These are phyloP conservation scores for Eimeria necatrix DNA, from an alignment of 169 alveolate genomes.

Conservation along the genomic window DNA sequence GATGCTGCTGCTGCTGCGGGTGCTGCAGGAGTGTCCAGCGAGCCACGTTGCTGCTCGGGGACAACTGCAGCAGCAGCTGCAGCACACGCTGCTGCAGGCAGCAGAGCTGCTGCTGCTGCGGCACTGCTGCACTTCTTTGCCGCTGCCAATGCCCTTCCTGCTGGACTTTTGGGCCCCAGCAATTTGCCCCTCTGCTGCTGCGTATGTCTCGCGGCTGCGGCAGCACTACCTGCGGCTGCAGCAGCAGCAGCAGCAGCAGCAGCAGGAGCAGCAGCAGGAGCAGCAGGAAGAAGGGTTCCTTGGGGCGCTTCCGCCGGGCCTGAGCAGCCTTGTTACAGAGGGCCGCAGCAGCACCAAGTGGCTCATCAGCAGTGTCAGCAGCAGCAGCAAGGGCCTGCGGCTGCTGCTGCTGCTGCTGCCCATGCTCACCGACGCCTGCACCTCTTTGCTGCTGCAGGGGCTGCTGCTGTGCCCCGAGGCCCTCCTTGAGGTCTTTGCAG, in stretches of 20 bases:
- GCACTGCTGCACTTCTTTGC: constrained; percentile 40
- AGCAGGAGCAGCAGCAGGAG: constrained; percentile 26
- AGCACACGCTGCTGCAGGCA: constrained; percentile 70
- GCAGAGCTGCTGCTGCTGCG: constrained; percentile 64
- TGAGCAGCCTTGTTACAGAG: not conserved
- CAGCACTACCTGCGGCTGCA: constrained; percentile 10
- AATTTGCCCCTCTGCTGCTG: not conserved
- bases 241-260: constrained; percentile 66
- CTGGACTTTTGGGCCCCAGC: constrained; percentile 65
- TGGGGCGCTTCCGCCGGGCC: not conserved
- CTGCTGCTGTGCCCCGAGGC: constrained; percentile 10
- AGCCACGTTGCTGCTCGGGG: constrained; percentile 75
- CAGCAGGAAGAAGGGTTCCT: constrained; percentile 14
- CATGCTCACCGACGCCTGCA: constrained; percentile 20
- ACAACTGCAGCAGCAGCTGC: constrained; percentile 71
- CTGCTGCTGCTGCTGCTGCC: constrained; percentile 70
- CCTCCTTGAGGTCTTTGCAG: not conserved
- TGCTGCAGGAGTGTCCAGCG: constrained; percentile 80
- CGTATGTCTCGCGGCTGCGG: not conserved
- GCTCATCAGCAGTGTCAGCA: constrained; percentile 50
- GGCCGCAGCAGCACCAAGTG: constrained; percentile 72
- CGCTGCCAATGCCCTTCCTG: constrained; percentile 51
- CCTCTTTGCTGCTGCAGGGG: constrained; percentile 49
- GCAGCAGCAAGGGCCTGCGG: constrained; percentile 38
- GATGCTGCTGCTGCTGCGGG: not conserved